Evolutionary conservation across 768 basidiomycete genomes (phyloP).

Genomic region (Gymnopilus dilepis): DNA sequence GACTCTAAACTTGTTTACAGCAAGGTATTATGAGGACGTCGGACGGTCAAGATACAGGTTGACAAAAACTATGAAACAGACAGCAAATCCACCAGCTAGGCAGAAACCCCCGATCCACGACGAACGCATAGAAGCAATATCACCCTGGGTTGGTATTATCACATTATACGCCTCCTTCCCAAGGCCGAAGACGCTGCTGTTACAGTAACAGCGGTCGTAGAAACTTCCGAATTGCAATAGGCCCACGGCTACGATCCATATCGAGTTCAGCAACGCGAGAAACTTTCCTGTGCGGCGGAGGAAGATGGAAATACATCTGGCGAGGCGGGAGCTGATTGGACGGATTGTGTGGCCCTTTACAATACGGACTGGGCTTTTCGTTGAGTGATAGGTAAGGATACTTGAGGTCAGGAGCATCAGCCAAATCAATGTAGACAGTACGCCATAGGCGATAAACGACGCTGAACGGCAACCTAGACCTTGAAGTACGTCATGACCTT

Average conservation of each 20-base stretch:
- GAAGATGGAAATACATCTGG: conserved; percentile 27
- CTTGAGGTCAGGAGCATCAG: conserved; percentile 35
- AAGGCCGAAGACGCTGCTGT: conserved; percentile 36
- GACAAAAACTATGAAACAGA: too few relatives aligned
- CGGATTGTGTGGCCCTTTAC: background rate
- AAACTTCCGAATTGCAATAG: conserved; percentile 40
- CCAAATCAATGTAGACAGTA: conserved; percentile 39
- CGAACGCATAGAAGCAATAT: conserved; percentile 29
- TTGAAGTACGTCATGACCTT: conserved; percentile 1
- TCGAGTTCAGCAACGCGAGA: conserved; percentile 34
- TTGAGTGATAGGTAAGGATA: conserved; percentile 32
- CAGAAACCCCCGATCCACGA: conserved; percentile 44
- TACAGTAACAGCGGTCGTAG: conserved; percentile 42
- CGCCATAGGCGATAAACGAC: conserved; percentile 36
- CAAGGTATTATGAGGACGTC: too few relatives aligned
- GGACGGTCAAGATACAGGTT: too few relatives aligned
- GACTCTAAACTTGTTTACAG: too few relatives aligned
- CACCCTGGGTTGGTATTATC: conserved; percentile 24
- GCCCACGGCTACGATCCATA: conserved; percentile 36
- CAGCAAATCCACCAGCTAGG: too few relatives aligned
- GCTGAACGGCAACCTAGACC: conserved; percentile 41
- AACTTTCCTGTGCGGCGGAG: conserved; percentile 37
- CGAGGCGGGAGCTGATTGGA: conserved; percentile 3
- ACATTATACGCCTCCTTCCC: conserved; percentile 35
- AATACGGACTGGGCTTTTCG: conserved; percentile 6